Percentiles rank a stretch among this genome's conserved stretches.
phyloP scores from a whole-genome alignment of 1,284 basidiomycete genomes.

The Agaricales sp. region DNA sequence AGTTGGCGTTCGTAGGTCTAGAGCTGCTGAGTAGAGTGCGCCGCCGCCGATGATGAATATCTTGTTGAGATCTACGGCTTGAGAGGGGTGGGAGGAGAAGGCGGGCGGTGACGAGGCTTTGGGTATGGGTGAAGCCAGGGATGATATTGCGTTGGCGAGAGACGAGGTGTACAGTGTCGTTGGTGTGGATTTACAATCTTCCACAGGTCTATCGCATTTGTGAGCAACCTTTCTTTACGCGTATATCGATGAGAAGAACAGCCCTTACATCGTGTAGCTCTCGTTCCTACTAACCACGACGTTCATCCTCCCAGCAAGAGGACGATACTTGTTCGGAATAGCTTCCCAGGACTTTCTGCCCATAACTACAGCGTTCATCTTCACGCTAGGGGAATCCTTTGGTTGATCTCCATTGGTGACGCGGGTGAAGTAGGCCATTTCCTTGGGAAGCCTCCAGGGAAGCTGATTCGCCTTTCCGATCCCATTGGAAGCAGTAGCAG shows the following conservation, averaged over 20 bases:
- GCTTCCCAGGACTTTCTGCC: constrained; percentile 97
- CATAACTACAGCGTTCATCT: constrained; percentile 84
- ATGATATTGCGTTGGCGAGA: constrained; percentile 9
- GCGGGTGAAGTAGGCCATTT: constrained; percentile 90
- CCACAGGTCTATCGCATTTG: not conserved
- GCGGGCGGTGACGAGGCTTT: too few species aligned
- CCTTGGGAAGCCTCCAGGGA: constrained; percentile 85
- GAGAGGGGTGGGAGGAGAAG: constrained; percentile 11
- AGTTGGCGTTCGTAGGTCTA: constrained; percentile 30
- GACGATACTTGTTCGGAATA: constrained; percentile 85
- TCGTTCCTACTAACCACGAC: constrained; percentile 68
- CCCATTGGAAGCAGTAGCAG: constrained; percentile 80
- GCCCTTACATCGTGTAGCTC: constrained; percentile 55
- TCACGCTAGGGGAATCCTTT: constrained; percentile 38
- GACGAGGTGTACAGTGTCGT: not conserved
- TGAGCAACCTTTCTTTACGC: not conserved
- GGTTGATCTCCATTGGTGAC: constrained; percentile 39
- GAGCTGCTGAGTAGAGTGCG: constrained; percentile 68
- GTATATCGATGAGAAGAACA: not conserved
- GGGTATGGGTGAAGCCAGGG: constrained; percentile 7
- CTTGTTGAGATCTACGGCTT: constrained; percentile 27
- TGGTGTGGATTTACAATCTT: not conserved
- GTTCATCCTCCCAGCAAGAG: constrained; percentile 72
- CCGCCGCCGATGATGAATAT: constrained; percentile 88
- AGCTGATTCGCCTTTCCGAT: constrained; percentile 75